A percentile compares a stretch with the other conserved stretches of the same genome.
Evolutionary conservation across 2,329 filamentous ascomycete genomes (phyloP).

Genomic region (Phialophora tarda): DNA sequence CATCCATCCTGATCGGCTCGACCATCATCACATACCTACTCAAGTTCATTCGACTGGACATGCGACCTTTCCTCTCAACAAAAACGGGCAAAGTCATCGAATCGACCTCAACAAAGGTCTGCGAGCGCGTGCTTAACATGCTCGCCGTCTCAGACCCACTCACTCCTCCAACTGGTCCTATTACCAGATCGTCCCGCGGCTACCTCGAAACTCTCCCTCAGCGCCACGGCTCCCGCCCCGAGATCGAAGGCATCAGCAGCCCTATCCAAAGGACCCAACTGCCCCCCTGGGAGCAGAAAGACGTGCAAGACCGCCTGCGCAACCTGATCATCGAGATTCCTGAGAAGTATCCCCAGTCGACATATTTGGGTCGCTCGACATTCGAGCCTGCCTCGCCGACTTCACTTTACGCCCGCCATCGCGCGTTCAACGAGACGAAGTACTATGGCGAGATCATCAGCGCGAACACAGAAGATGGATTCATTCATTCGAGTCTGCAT

Average conservation of each 20-base stretch:
- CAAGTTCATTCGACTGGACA: conserved; percentile 25
- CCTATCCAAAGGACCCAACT: conserved; percentile 28
- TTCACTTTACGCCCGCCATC: conserved; percentile 32
- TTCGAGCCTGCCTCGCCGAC: conserved; percentile 28
- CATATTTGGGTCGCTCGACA: conserved; percentile 34
- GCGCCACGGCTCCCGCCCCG: conserved; percentile 27
- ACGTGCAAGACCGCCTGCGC: conserved; percentile 25
- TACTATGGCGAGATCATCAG: conserved; percentile 35
- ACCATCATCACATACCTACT: conserved; percentile 26
- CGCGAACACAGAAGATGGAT: conserved; percentile 23
- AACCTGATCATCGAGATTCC: conserved; percentile 25
- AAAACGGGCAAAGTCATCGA: conserved; percentile 26
- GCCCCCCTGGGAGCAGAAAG: conserved; percentile 22
- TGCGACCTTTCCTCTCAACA: conserved; percentile 21
- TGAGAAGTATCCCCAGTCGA: conserved; percentile 20
- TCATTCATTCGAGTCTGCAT: conserved; percentile 59
- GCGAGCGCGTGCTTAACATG: conserved; percentile 20
- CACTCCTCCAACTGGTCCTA: conserved; percentile 14
- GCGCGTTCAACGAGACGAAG: conserved; percentile 30
- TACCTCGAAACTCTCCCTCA: conserved; percentile 31
- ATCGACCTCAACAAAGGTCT: not conserved
- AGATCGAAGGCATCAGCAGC: conserved; percentile 22
- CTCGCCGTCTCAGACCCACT: conserved; percentile 29
- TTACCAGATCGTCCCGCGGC: conserved; percentile 22
- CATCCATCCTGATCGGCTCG: conserved; percentile 27